Conservation (phyloP, 805 yeast genomes). For the Metschnikowia cerradonensis region DNA sequence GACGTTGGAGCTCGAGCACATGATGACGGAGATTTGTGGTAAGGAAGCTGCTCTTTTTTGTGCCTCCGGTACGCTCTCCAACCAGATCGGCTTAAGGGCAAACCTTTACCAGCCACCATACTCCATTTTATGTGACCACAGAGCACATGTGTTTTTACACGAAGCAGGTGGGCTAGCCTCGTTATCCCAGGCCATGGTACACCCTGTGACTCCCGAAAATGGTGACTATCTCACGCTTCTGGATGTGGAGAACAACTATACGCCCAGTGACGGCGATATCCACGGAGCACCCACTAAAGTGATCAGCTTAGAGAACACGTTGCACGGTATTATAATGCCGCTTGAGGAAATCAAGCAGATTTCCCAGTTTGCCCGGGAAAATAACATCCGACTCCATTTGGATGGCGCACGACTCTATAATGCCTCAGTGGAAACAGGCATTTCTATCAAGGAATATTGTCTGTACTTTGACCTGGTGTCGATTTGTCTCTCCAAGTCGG, state of each 20-base stretch:
- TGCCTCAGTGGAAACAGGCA: constrained; percentile 73
- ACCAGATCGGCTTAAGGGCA: constrained; percentile 79
- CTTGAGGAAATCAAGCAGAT: constrained; percentile 71
- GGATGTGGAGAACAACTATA: constrained; percentile 60
- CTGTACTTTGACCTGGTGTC: constrained; percentile 83
- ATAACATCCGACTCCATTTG: constrained; percentile 64
- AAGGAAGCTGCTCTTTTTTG: constrained; percentile 79
- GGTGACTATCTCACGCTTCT: constrained; percentile 75
- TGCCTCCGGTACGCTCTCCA: constrained; percentile 86
- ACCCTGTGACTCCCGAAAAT: constrained; percentile 73
- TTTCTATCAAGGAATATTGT: constrained; percentile 67
- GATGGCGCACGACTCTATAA: constrained; percentile 97
- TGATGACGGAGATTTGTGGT: constrained; percentile 67
- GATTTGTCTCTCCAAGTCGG: constrained; percentile 80
- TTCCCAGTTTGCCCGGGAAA: constrained; percentile 60
- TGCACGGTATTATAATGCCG: constrained; percentile 81
- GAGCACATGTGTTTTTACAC: constrained; percentile 76
- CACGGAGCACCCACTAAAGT: constrained; percentile 87
- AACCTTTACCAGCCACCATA: constrained; percentile 79
- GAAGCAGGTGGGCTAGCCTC: constrained; percentile 94
- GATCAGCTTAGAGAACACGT: constrained; percentile 81
- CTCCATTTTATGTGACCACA: constrained; percentile 78
- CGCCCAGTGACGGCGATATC: constrained; percentile 75
- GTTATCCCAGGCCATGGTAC: constrained; percentile 87
- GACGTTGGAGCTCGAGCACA: constrained; percentile 59